Base-by-base conservation (phyloP, 2,329 filamentous ascomycete genomes). In the Pseudocercospora musae region DNA sequence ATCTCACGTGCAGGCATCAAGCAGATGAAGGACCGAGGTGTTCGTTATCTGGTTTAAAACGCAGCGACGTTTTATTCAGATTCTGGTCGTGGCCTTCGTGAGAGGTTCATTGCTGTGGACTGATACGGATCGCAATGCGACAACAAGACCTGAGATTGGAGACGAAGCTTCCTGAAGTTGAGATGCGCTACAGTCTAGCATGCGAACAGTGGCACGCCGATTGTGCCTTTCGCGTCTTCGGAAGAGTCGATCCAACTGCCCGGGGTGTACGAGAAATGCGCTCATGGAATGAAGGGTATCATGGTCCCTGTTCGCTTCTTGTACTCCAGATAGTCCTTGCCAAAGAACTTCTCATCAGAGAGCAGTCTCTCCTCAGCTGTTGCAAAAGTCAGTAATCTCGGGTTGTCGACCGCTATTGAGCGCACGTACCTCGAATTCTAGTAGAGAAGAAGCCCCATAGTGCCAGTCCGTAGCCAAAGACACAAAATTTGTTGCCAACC, bases 271-370 rank as follows among this genome's bases (percentile, higher is more conserved):
- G 23, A n/a, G n/a, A n/a, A n/a, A n/a, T n/a, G n/a, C n/a, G n/a
- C 29, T 46, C 48, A 69, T 18, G 56, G 58, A 46, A 94, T 87
- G 64, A 96, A 90, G 0, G 94, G 95, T 70, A 99, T 96, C 73
- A 87, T 86, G 8, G 92, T 91, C 48, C 84, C 82, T 4, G 93
- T 93, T 60, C 81, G 82, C 72, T 83, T 83, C 69, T 84, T 84
- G 74, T 96, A 99, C 18, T 85, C 77, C 20, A 86, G 77, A 75
- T 98, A 99, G 54, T 96, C 89, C 7, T 89, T 81, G 0, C 89
- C 89, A 74, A 98, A 99, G 78, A 89, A 85, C 27, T 81, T 80
- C 77, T 99, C 95, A 79, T 99, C 95, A 31, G 86, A 87, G 86
- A 68, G 52, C 15, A 54, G n/a, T 31, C 29, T 54, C 29, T 54